Percentiles rank a stretch among this genome's conserved stretches.
These are phyloP conservation scores for Ceratocystis ficicola DNA, from an alignment of 2,329 filamentous ascomycete species.

Conservation along the genomic window DNA sequence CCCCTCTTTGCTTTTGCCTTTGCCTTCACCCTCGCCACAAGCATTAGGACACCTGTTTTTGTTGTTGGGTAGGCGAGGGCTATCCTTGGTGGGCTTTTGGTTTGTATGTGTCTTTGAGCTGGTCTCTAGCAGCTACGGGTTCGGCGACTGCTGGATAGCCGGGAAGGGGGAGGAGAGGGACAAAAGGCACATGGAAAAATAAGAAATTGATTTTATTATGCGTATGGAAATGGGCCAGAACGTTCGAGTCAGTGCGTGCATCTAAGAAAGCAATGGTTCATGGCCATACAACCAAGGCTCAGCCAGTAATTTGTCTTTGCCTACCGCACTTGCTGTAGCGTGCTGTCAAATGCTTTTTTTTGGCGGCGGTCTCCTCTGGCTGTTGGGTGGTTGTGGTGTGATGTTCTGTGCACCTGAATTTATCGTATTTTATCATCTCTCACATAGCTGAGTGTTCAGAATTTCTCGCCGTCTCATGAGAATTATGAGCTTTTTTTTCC, in stretches of 20 bases:
- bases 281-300: neutral
- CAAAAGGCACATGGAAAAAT: neutral
- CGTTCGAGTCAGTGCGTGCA: conserved; percentile 6
- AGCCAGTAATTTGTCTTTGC: neutral
- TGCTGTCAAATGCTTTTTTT: neutral
- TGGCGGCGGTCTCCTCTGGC: neutral
- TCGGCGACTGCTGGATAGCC: neutral
- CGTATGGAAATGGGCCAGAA: conserved; percentile 1
- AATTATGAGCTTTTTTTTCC: neutral
- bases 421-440: neutral
- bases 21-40: too few species aligned
- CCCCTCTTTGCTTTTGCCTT: too few species aligned
- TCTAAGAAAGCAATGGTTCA: neutral
- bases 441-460: neutral
- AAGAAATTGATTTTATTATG: neutral
- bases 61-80: too few species aligned
- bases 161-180: neutral
- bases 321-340: neutral
- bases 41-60: too few species aligned
- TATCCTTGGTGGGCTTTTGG: too few species aligned
- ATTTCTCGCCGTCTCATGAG: neutral
- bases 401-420: neutral
- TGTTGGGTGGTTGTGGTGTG: neutral
- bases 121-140: too few species aligned
- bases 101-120: too few species aligned